A percentile compares a stretch with the other conserved stretches of the same genome.
Evolutionary conservation across 768 basidiomycete genomes (phyloP).

Genomic region (Lactarius quietus): DNA sequence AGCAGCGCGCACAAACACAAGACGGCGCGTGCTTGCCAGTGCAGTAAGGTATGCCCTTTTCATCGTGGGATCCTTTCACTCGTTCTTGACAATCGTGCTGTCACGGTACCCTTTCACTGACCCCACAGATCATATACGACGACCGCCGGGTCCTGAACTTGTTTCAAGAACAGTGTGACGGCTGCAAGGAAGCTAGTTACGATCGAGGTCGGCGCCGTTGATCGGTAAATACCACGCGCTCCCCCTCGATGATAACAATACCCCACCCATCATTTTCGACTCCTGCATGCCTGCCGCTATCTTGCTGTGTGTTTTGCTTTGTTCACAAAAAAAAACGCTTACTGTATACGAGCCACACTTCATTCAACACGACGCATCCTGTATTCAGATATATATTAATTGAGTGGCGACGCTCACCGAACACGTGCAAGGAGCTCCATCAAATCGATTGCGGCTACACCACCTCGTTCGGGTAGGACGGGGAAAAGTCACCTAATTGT

Average conservation of each 20-base stretch:
- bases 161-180: conserved; percentile 62
- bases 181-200: conserved; percentile 43
- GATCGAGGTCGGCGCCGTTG: conserved; percentile 28
- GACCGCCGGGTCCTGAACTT: conserved; percentile 61
- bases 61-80: not conserved
- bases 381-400: conserved; percentile 14
- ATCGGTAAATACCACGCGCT: conserved; percentile 17
- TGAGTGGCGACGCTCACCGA: conserved; percentile 5
- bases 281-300: conserved; percentile 6
- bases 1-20: conserved; percentile 60
- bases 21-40: conserved; percentile 54
- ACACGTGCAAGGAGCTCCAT: conserved; percentile 3
- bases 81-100: conserved; percentile 9
- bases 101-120: not conserved
- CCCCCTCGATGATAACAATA: not conserved
- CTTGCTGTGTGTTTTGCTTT: conserved; percentile 17
- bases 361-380: conserved; percentile 11
- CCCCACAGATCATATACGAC: conserved; percentile 27
- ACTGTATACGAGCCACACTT: conserved; percentile 19
- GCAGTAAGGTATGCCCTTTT: conserved; percentile 38
- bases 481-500: conserved; percentile 6
- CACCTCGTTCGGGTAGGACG: conserved; percentile 6
- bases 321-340: conserved; percentile 2
- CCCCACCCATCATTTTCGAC: not conserved
- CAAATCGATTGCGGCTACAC: conserved; percentile 5